phyloP scores from a whole-genome alignment of 352 stramenopile genomes.

The Phytophthora tubulina region DNA sequence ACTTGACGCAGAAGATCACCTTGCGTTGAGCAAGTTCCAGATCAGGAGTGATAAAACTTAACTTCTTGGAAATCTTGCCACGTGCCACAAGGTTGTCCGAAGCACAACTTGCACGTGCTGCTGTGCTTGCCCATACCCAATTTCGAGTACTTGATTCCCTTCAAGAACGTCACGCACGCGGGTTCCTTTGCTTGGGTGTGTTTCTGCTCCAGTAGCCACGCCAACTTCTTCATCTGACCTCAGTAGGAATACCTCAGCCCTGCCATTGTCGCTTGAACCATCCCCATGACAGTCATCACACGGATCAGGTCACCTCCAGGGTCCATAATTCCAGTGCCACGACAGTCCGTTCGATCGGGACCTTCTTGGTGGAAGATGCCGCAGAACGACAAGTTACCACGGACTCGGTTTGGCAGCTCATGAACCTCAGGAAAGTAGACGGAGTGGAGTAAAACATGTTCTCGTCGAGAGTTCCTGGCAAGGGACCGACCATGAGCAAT shows the following conservation, averaged over 20 bases:
- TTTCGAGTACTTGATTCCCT: constrained; percentile 12
- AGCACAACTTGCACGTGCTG: constrained; percentile 36
- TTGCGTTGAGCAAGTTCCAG: constrained; percentile 31
- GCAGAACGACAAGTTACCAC: constrained; percentile 52
- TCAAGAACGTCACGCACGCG: constrained; percentile 20
- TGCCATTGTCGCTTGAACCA: neutral
- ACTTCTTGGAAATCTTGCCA: constrained; percentile 32
- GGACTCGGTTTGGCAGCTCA: constrained; percentile 25
- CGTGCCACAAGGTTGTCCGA: constrained; percentile 16
- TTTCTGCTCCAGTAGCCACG: constrained; percentile 35
- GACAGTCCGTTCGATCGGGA: constrained; percentile 11
- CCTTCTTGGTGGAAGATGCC: constrained; percentile 36
- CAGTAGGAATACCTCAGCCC: constrained; percentile 15
- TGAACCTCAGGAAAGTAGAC: constrained; percentile 24
- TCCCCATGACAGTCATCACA: constrained; percentile 19
- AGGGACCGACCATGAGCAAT: constrained; percentile 32
- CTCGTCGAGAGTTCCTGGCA: constrained; percentile 41
- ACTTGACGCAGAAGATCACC: constrained; percentile 42
- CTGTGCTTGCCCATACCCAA: constrained; percentile 23
- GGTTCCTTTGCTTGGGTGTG: constrained; percentile 14
- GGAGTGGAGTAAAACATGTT: constrained; percentile 38
- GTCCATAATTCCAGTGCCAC: constrained; percentile 22
- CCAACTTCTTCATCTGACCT: constrained; percentile 45
- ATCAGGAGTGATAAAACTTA: constrained; percentile 33
- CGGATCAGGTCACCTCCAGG: constrained; percentile 22